Evolutionary conservation across 257 asterid species (phyloP), one percentile per base, ranked within the genome.

Genomic region (Solanum etuberosum): DNA sequence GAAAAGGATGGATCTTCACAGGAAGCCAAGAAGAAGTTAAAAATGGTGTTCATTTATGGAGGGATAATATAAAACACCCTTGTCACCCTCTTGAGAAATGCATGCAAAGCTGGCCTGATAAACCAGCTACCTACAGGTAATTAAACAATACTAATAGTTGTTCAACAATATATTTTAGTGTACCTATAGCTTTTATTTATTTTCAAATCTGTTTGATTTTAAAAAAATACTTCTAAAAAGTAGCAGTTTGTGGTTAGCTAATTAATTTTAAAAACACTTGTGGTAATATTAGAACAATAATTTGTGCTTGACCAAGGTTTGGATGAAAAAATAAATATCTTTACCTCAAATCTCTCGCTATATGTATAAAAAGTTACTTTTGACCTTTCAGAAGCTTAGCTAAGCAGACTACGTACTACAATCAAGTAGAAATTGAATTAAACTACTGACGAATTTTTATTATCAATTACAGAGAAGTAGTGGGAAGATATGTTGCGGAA

Each of bases 21-120:
- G 83, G 12, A 9, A 89, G 91, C 48, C 18, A 72, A 9, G 57
- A 88, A 48, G 86, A 90, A 61, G 84, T 76, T 48, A 43, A 73
- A 25, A 89, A 88, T 54, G 88, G 88, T 38, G 51, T 86, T 3
- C 91, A 88, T 84, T 88, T 42, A 70, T 90, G 91, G 91, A 86
- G 91, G 57, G 91, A 88, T 32, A 88, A 61, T 83, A 35, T 90
- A 21, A 87, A 86, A 32, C 90, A 86, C 77, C 84, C 65, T 32
- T 86, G 90, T 86, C 85, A 86, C 82, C 93, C 93, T 54, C 57
- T 86, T 12, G 88, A 85, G 23, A 88, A 88, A 34, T 27, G 85
- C 72, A 74, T 88, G 23, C 86, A 81, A 27, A 71, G 57, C 10
- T 91, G 93, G 93, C 91, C 91, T 29, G 51, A 83, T 78, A 86